Evolutionary conservation across 345 rosid species (phyloP).

Genomic region (sweet orange (Citrus sinensis)): DNA sequence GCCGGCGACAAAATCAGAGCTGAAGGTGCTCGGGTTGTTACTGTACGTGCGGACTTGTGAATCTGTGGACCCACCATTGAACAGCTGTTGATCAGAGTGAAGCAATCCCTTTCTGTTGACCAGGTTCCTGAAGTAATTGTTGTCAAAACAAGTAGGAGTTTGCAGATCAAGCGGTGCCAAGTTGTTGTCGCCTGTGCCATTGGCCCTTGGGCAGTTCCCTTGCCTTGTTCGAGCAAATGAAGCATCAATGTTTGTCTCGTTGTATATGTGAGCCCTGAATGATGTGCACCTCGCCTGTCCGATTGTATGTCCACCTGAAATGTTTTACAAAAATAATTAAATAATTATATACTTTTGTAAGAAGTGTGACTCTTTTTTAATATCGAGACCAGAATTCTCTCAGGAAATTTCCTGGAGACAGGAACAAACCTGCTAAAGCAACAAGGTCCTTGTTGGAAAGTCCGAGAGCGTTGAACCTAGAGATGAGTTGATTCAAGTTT

Average conservation of each 20-base stretch:
- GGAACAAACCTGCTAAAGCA: slow-evolving; percentile 63
- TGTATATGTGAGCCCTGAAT: slow-evolving; percentile 67
- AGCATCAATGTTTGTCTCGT: slow-evolving; percentile 60
- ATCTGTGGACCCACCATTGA: slow-evolving; percentile 72
- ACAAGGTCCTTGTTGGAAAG: slow-evolving; percentile 75
- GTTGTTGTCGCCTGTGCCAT: slow-evolving; percentile 52
- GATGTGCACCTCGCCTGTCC: slow-evolving; percentile 69
- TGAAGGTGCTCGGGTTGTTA: slow-evolving; percentile 46
- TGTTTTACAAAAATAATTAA: background rate
- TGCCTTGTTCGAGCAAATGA: slow-evolving; percentile 49
- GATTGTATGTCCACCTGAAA: slow-evolving; percentile 67
- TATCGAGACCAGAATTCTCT: no score
- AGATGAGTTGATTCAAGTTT: slow-evolving; percentile 53
- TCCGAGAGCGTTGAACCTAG: slow-evolving; percentile 57
- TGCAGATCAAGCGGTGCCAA: slow-evolving; percentile 64
- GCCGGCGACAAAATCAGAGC: slow-evolving; percentile 54
- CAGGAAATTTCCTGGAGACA: background rate
- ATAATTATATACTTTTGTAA: background rate
- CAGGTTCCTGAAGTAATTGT: slow-evolving; percentile 68
- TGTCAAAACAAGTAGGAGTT: slow-evolving; percentile 58
- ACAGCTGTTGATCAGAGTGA: slow-evolving; percentile 69
- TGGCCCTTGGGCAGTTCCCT: slow-evolving; percentile 44
- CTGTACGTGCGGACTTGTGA: slow-evolving; percentile 54
- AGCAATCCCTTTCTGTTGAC: slow-evolving; percentile 60
- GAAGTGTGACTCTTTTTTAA: background rate